Base-by-base conservation (phyloP, 208 protist species). In the Vickermania ingenoplastis region DNA sequence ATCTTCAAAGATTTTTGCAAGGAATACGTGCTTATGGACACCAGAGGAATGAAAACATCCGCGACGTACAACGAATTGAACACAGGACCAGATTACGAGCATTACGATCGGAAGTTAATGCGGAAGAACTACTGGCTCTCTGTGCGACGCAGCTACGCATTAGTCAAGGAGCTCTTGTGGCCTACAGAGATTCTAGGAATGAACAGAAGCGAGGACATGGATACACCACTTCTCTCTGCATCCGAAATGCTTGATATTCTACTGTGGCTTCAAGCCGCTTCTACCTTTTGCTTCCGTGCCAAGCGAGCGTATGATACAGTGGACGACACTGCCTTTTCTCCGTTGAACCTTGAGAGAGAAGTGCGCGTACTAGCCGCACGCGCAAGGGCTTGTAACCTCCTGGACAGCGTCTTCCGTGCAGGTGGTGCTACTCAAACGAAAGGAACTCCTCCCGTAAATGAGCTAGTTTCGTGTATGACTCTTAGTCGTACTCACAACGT, bases 1-100 rank as follows among this genome's bases (percentile, higher is more conserved):
- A 7, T 45, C 36, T 45, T 45, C 17, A 7, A 45, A 17, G 73
- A 70, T 2, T 71, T 91, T 13, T 94, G 87, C 60, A 66, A 59
- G 31, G 76, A 87, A 23, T 91, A 94, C 54, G 82, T 86, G 24
- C 62, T 90, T 41, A 94, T 94, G 87, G 83, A 94, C 67, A 89
- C 75, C 2, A 69, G 31, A 45, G 87, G 87, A 13, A 91, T 94
- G 83, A 94, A 89, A 53, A 81, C 67, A 22, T 77, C 75, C 2
- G 65, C 77, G 22, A 81, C 55, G 28, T 79, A 75, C 69, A 59
- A 64, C 17, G 87, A 94, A 53, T 67, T 90, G n/a, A 89, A 91
- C 69, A 83, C 55, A 28, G 87, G 87, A 0, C 87, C 87, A 0
- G 87, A 91, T 53, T 94, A 94, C 67, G 79, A 89, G 55, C 71